Conservation (phyloP, 1,139 yeast species). For the Arxiozyma heterogenica region DNA sequence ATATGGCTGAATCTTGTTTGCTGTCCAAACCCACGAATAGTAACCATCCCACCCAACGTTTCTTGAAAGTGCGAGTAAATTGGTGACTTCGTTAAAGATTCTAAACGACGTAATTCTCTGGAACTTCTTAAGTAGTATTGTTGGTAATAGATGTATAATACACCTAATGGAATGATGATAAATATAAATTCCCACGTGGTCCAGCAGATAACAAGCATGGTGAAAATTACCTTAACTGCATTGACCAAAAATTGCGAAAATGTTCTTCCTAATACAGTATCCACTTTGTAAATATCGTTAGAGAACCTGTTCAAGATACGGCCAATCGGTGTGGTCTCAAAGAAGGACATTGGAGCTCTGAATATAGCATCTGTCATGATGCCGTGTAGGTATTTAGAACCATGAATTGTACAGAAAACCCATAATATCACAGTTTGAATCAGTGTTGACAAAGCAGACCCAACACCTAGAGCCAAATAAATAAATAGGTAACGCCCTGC, state of each 20-base stretch:
- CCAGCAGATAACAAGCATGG: slow-evolving; percentile 70
- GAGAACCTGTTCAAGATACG: slow-evolving; percentile 90
- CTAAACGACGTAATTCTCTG: slow-evolving; percentile 89
- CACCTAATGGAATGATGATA: slow-evolving; percentile 59
- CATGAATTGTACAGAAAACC: slow-evolving; percentile 78
- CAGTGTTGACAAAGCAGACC: slow-evolving; percentile 50
- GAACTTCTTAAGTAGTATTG: slow-evolving; percentile 83
- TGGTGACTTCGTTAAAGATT: slow-evolving; percentile 88
- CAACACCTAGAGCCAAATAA: slow-evolving; percentile 69
- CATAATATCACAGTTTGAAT: slow-evolving; percentile 64
- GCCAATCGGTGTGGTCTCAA: slow-evolving; percentile 96
- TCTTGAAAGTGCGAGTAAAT: slow-evolving; percentile 96
- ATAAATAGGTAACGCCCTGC: slow-evolving; percentile 61
- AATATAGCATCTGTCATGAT: slow-evolving; percentile 72
- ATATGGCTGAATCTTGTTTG: slow-evolving; percentile 59
- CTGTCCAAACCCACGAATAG: slow-evolving; percentile 84
- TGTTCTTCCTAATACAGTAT: slow-evolving; percentile 76
- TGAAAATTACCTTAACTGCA: slow-evolving; percentile 64
- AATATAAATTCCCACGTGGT: slow-evolving; percentile 84
- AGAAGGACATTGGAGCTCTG: slow-evolving; percentile 93
- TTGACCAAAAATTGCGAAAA: slow-evolving; percentile 76
- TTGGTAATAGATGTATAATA: slow-evolving; percentile 75
- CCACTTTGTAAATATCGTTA: slow-evolving; percentile 86
- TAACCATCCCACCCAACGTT: slow-evolving; percentile 78
- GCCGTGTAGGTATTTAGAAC: slow-evolving; percentile 70